Percentiles rank a stretch among this genome's conserved stretches.
Evolutionary conservation across 768 basidiomycete genomes (phyloP).

Genomic region (Lyophyllum atratum): DNA sequence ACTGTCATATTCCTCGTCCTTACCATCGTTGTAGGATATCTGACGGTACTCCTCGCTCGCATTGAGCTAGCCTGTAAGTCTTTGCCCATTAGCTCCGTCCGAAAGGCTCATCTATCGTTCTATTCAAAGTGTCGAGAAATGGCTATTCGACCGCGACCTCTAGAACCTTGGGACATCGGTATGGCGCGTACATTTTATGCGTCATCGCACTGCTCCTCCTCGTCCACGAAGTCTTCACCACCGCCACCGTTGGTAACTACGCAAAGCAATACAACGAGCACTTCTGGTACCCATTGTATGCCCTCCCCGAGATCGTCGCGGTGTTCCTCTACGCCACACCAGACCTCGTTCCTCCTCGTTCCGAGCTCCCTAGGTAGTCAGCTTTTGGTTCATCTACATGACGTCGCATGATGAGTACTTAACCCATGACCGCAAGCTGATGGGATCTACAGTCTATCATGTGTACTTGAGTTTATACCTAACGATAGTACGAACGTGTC

Average conservation of each 20-base stretch:
- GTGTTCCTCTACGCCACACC: conserved; percentile 35
- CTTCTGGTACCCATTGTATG: conserved; percentile 44
- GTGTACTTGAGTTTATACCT: too few species aligned
- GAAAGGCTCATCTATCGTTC: neutral
- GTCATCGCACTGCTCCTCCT: conserved; percentile 38
- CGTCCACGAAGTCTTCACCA: conserved; percentile 37
- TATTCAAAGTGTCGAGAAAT: neutral
- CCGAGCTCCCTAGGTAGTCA: conserved; percentile 21
- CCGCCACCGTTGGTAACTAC: conserved; percentile 30
- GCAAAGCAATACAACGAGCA: conserved; percentile 31
- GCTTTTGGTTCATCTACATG: too few species aligned
- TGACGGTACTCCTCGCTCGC: conserved; percentile 24
- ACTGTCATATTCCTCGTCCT: conserved; percentile 38
- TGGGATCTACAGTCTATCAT: too few species aligned
- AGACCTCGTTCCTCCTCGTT: conserved; percentile 33
- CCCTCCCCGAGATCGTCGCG: conserved; percentile 39
- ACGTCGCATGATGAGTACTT: too few species aligned
- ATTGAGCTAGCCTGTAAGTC: conserved; percentile 23
- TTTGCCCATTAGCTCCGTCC: neutral
- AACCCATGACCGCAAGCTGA: too few species aligned
- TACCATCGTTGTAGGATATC: conserved; percentile 33
- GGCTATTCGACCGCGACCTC: neutral
- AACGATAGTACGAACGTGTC: too few species aligned
- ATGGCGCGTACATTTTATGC: conserved; percentile 32
- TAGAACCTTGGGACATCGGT: conserved; percentile 23